Conservation (phyloP, 176 grass and related monocot species). For the Themeda triandra region DNA sequence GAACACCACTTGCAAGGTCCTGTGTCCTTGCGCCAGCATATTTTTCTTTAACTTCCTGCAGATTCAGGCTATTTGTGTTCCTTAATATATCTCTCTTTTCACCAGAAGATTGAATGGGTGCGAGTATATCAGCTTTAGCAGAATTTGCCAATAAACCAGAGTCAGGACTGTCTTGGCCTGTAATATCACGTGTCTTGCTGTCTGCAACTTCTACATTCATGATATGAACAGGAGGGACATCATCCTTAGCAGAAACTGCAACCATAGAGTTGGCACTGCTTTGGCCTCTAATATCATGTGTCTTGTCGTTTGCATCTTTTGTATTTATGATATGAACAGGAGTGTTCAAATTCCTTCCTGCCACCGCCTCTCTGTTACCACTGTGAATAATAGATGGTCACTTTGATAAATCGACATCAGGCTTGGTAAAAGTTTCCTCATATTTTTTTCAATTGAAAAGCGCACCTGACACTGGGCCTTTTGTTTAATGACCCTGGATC, state of each 20-base stretch:
- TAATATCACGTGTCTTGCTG: neutral
- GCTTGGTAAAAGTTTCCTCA: neutral
- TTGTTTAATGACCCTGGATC: slow-evolving; percentile 17
- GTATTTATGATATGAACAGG: neutral
- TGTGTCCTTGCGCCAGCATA: slow-evolving; percentile 1
- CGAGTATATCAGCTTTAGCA: neutral
- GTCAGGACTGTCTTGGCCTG: slow-evolving; percentile 1
- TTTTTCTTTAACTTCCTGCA: slow-evolving; percentile 12
- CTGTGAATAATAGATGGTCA: neutral
- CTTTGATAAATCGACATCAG: slow-evolving; percentile 1
- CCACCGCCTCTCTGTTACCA: neutral
- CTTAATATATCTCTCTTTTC: slow-evolving; percentile 15
- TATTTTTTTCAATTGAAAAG: neutral
- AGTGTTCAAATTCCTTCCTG: slow-evolving; percentile 5
- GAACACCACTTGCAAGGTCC: neutral
- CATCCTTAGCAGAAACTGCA: neutral
- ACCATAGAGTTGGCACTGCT: neutral
- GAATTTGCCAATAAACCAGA: neutral
- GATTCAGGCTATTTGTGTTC: neutral
- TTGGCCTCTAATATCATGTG: neutral
- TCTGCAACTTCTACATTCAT: neutral
- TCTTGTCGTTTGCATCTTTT: neutral
- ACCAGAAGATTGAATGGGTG: neutral
- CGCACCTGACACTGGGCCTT: slow-evolving; percentile 14
- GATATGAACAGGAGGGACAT: slow-evolving; percentile 17